Evolutionary conservation across 2,329 filamentous ascomycete genomes (phyloP).

Genomic region (Fusarium marasasianum): DNA sequence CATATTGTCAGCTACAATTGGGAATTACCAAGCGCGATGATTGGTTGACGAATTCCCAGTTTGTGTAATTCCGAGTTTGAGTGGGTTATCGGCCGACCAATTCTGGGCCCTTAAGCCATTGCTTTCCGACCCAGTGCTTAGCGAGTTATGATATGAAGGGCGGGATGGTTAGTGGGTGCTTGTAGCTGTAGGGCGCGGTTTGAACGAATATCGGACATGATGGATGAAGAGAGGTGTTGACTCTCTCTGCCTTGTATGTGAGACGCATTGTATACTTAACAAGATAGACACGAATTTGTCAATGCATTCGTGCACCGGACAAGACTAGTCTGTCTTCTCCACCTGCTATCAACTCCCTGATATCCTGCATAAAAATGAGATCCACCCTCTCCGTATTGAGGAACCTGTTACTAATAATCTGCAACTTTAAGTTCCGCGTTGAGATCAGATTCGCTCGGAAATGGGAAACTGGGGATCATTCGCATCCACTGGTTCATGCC

Average conservation of each 20-base stretch:
- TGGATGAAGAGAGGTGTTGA: not conserved
- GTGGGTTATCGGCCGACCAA: not conserved
- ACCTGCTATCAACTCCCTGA: fast-evolving
- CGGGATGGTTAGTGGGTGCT: not conserved
- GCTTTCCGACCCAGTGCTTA: not conserved
- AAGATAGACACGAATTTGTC: not conserved
- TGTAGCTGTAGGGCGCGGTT: not conserved
- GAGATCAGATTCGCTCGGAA: not conserved
- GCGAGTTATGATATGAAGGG: not conserved
- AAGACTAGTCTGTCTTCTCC: not conserved
- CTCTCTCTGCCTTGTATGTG: not conserved
- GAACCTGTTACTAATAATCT: not conserved
- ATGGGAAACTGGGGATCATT: not conserved
- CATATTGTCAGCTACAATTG: not conserved
- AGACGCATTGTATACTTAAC: fast-evolving
- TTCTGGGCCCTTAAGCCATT: not conserved
- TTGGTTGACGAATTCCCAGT: not conserved
- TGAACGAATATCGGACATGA: not conserved
- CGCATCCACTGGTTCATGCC: not conserved
- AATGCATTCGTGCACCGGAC: fast-evolving
- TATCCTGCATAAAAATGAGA: not conserved
- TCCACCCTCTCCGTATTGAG: no score
- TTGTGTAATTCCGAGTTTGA: not conserved
- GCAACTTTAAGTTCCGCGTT: not conserved
- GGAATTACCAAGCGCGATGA: not conserved